These are phyloP conservation scores for Clarkia xantiana DNA, from an alignment of 345 rosid species.

Conservation along the genomic window DNA sequence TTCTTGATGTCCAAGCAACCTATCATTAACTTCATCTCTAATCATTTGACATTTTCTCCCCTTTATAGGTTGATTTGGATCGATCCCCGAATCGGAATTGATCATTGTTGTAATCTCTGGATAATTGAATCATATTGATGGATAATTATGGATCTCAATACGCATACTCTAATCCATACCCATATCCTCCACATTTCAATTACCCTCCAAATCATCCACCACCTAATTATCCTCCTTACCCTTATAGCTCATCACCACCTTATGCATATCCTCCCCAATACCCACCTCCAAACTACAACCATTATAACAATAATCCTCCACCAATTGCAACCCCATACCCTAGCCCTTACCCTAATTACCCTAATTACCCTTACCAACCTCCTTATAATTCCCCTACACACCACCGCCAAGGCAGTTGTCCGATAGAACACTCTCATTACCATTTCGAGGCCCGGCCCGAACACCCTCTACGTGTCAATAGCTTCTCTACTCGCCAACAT, in stretches of 20 bases:
- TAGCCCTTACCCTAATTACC: no score
- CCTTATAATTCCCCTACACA: constrained; percentile 20
- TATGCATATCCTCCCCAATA: constrained; percentile 33
- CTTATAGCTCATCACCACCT: constrained; percentile 1
- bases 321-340: constrained; percentile 23
- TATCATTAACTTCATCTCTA: no score
- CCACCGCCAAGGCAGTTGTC: constrained; percentile 32
- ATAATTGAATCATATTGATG: constrained; percentile 12
- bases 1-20: no score
- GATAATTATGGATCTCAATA: constrained; percentile 42
- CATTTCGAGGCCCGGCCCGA: constrained; percentile 31
- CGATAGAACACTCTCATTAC: constrained; percentile 23
- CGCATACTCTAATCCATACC: constrained; percentile 8
- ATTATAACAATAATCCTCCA: constrained; percentile 2
- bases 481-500: constrained; percentile 3
- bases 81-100: no score
- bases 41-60: no score
- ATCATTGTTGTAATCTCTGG: no score
- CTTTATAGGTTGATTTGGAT: no score
- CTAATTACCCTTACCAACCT: constrained; percentile 19
- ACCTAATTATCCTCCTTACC: constrained; percentile 32
- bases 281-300: constrained; percentile 6
- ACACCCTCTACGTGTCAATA: constrained; percentile 18
- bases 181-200: constrained; percentile 7
- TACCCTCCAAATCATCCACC: neutral